A percentile compares a stretch with the other conserved stretches of the same genome.
Conservation (phyloP, 768 basidiomycete genomes). For the Lepiota venenata region DNA sequence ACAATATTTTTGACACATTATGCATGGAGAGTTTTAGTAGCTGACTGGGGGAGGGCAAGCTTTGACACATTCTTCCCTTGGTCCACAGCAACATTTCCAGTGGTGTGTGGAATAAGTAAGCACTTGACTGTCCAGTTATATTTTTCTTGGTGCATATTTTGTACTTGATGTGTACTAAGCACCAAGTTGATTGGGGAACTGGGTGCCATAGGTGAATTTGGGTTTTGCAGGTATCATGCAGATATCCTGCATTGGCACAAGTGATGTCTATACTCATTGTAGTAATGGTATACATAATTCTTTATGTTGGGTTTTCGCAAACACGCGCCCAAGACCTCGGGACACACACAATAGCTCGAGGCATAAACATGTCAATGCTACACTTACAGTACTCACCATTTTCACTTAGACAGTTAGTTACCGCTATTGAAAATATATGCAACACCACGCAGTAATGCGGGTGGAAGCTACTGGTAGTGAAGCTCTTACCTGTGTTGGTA, state of each 20-base stretch:
- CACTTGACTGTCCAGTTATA: constrained; percentile 9
- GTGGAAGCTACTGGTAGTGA: too few species aligned
- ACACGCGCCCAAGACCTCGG: too few species aligned
- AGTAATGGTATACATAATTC: constrained; percentile 2
- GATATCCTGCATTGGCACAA: not conserved
- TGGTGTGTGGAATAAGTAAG: constrained; percentile 7
- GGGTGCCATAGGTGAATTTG: constrained; percentile 9
- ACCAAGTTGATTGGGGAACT: not conserved
- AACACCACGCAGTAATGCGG: too few species aligned
- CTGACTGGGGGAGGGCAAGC: constrained; percentile 6
- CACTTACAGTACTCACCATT: too few species aligned
- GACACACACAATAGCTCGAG: too few species aligned
- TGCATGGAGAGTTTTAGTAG: constrained; percentile 9
- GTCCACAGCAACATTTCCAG: constrained; percentile 10
- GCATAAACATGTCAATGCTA: too few species aligned
- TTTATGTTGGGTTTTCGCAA: too few species aligned
- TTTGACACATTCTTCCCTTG: not conserved
- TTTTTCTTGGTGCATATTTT: constrained; percentile 9
- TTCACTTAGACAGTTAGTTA: too few species aligned
- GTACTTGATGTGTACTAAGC: not conserved
- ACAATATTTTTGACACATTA: constrained; percentile 9
- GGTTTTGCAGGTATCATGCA: constrained; percentile 1
- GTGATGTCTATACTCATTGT: constrained; percentile 7
- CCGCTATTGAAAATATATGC: too few species aligned
- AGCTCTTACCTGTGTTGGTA: too few species aligned